Evolutionary conservation across 345 rosid species (phyloP).

Genomic region (Citrus hindsii): DNA sequence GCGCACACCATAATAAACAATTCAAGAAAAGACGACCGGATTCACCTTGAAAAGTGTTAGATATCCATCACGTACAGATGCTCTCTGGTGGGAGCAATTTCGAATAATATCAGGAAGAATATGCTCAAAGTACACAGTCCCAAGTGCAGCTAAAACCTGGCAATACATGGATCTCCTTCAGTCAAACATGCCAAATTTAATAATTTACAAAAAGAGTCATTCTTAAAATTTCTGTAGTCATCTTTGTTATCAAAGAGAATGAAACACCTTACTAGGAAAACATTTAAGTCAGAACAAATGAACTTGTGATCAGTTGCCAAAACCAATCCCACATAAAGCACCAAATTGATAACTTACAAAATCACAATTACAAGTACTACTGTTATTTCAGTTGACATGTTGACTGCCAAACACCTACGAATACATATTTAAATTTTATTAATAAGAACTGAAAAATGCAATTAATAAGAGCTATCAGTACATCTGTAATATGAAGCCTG

Average conservation of each 20-base stretch:
- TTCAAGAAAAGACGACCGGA: background rate
- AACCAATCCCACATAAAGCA: background rate
- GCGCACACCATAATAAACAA: background rate
- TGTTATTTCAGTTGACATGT: background rate
- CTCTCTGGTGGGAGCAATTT: constrained; percentile 90
- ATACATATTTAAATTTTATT: background rate
- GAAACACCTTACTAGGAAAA: background rate
- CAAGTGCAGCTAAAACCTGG: constrained; percentile 96
- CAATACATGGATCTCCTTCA: constrained; percentile 15
- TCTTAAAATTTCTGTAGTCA: background rate
- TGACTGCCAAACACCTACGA: background rate
- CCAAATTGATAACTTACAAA: background rate
- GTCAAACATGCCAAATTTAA: background rate
- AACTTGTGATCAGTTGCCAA: too few species aligned
- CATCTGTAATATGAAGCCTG: too few species aligned
- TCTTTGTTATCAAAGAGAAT: background rate
- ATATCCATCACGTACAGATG: constrained; percentile 97
- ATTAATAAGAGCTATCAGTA: too few species aligned
- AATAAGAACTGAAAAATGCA: background rate
- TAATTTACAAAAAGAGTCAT: too few species aligned
- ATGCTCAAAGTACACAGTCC: constrained; percentile 72
- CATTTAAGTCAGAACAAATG: background rate
- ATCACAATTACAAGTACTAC: background rate
- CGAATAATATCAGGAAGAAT: constrained; percentile 88
- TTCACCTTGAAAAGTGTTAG: constrained; percentile 92